These are phyloP conservation scores for Dendrothele bispora DNA, from an alignment of 768 basidiomycete species.

Conservation along the genomic window DNA sequence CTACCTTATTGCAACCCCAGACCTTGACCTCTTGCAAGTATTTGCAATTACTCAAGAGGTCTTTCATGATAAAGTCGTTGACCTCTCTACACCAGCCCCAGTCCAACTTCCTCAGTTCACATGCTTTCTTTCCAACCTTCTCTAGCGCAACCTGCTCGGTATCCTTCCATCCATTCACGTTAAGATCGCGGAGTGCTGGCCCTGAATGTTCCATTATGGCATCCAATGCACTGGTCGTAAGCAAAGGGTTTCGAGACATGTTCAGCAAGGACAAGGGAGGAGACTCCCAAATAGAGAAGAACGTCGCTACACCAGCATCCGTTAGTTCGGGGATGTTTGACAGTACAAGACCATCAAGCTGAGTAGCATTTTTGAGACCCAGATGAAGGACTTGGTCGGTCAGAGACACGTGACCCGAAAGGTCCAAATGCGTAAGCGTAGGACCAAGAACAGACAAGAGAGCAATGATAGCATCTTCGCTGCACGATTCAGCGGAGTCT, in stretches of 20 bases:
- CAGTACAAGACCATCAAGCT: slow-evolving; percentile 55
- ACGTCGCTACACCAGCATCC: slow-evolving; percentile 63
- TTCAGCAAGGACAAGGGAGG: slow-evolving; percentile 53
- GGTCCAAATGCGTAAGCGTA: slow-evolving; percentile 57
- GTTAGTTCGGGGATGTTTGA: slow-evolving; percentile 61
- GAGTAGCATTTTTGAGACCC: slow-evolving; percentile 48
- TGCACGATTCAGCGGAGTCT: slow-evolving; percentile 53
- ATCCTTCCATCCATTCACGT: slow-evolving; percentile 78
- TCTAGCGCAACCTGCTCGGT: slow-evolving; percentile 48
- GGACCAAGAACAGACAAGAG: slow-evolving; percentile 57
- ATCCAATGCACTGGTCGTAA: slow-evolving; percentile 53
- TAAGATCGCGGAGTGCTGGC: slow-evolving; percentile 51
- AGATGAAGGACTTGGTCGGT: slow-evolving; percentile 57
- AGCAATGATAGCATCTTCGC: slow-evolving; percentile 53
- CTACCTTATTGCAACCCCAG: slow-evolving; percentile 54
- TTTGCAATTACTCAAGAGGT: slow-evolving; percentile 51
- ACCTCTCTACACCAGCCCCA: slow-evolving; percentile 83
- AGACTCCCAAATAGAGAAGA: slow-evolving; percentile 61
- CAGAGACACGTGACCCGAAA: slow-evolving; percentile 70
- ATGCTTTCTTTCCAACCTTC: slow-evolving; percentile 25
- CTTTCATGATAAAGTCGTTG: slow-evolving; percentile 81
- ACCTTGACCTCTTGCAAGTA: slow-evolving; percentile 46
- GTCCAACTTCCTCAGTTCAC: slow-evolving; percentile 60
- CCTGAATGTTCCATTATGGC: slow-evolving; percentile 74
- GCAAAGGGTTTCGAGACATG: slow-evolving; percentile 59